phyloP scores from a whole-genome alignment of 768 basidiomycete genomes.

The Rhodotorula babjevae region DNA sequence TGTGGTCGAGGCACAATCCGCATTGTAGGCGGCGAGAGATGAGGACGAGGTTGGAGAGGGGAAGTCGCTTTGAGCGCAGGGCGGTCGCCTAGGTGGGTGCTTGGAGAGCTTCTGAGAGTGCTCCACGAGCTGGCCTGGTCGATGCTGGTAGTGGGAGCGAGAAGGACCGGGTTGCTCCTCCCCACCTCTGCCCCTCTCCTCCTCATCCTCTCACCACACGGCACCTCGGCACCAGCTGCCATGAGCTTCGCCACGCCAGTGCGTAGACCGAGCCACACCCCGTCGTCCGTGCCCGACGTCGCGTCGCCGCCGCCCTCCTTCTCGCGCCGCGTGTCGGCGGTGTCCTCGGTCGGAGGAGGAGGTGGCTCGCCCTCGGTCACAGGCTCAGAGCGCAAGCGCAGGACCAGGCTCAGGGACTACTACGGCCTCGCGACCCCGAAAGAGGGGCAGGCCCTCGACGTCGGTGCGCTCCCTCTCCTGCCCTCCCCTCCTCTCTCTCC shows the following conservation, averaged over 20 bases:
- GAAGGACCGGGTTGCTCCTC: no score
- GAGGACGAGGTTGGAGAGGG: background rate
- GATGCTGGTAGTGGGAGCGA: no score
- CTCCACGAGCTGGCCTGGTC: no score
- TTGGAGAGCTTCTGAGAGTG: no score
- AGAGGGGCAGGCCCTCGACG: conserved; percentile 69
- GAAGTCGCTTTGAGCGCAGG: background rate
- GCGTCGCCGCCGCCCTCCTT: conserved; percentile 17
- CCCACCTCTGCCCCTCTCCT: background rate
- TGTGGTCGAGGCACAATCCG: background rate
- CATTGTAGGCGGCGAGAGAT: background rate
- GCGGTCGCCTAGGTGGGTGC: background rate
- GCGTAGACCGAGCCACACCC: background rate
- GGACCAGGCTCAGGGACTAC: conserved; percentile 75
- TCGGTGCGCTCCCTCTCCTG: conserved; percentile 45
- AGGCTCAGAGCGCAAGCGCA: conserved; percentile 56
- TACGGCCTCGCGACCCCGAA: conserved; percentile 77
- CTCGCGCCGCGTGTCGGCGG: conserved; percentile 17
- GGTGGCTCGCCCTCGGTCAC: background rate
- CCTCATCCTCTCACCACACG: background rate
- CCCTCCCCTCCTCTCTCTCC: background rate
- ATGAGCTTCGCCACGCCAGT: conserved; percentile 10
- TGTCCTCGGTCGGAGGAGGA: background rate
- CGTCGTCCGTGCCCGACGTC: background rate
- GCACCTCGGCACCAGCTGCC: no score